Conservation (phyloP, 140 eudicot genomes). For the Senecio squalidus region DNA sequence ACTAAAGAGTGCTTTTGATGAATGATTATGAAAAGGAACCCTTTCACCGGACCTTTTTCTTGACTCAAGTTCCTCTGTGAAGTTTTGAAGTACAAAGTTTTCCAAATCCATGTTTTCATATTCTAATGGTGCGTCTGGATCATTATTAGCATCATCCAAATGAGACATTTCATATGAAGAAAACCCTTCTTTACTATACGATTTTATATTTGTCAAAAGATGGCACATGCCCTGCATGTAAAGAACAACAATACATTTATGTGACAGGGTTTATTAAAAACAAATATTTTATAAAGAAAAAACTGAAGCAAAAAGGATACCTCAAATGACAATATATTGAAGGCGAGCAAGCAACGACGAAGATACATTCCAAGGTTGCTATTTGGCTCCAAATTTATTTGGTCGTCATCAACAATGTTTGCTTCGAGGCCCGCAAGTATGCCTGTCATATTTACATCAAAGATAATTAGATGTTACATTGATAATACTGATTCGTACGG, state of each 20-base stretch:
- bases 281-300: neutral
- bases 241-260: neutral
- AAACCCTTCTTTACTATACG: slow-evolving; percentile 60
- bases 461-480: neutral
- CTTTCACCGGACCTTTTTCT: slow-evolving; percentile 51
- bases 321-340: slow-evolving; percentile 80
- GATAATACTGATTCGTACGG: neutral
- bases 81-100: slow-evolving; percentile 53
- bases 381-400: slow-evolving; percentile 79
- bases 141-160: slow-evolving; percentile 57
- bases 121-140: slow-evolving; percentile 41
- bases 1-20: slow-evolving; percentile 59
- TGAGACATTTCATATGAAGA: slow-evolving; percentile 48
- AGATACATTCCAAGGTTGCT: slow-evolving; percentile 81
- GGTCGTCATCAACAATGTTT: slow-evolving; percentile 79
- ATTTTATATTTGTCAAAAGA: slow-evolving; percentile 63
- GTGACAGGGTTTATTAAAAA: neutral
- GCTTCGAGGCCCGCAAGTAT: slow-evolving; percentile 76
- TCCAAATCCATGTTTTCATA: slow-evolving; percentile 93
- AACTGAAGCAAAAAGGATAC: slow-evolving; percentile 29
- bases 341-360: slow-evolving; percentile 81
- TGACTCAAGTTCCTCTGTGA: slow-evolving; percentile 57
- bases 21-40: slow-evolving; percentile 65
- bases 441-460: slow-evolving; percentile 36
- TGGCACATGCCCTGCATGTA: slow-evolving; percentile 71